Base-by-base conservation (phyloP, 352 stramenopile species). In the Phytophthora constricta region DNA sequence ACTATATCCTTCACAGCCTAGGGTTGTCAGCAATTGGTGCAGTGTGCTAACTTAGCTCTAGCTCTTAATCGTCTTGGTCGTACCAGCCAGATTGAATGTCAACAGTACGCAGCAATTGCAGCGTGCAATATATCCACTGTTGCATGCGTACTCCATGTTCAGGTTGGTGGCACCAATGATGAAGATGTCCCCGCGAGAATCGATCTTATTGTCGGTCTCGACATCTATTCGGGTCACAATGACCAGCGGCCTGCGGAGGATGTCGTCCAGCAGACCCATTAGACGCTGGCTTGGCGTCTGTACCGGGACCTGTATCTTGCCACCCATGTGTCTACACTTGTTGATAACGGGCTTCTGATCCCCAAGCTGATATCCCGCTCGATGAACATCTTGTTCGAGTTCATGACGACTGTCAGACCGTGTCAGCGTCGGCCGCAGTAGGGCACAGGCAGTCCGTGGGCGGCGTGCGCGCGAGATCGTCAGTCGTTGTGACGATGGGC, bases 301-400 rank as follows among this genome's bases (percentile, higher is more conserved):
- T 7, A 95, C 98, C 25, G 91, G 92, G 25, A 99, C 95, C 10
- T 99, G 80, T 26, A 99, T 93, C 76, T 98, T 98, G 26, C 95
- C 95, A 22, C 95, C 94, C 95, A 99, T 98, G 81, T 99, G 97
- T 34, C 97, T 96, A 72, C 97, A 99, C 81, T 99, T 99, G 77
- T 99, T 99, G 4, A 93, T 98, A 61, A 95, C 96, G 9, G 95
- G 93, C 75, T 97, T 97, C 82, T 99, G 97, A 81, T 99, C 97
- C 79, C 99, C 97, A 58, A 99, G 91, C 80, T 99, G 97, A 46
- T 99, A 92, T 45, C 94, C 96, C 91, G 89, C 73, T 99, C 96
- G 50, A 98, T 95, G 74, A 98, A 98, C 67, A 99, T 91, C 80
- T 98, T 98, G 22, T 91, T 97, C 11, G 99, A 78, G 77, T 99